Conservation (phyloP, 2,329 filamentous ascomycete genomes). For the Fusarium sp. region DNA sequence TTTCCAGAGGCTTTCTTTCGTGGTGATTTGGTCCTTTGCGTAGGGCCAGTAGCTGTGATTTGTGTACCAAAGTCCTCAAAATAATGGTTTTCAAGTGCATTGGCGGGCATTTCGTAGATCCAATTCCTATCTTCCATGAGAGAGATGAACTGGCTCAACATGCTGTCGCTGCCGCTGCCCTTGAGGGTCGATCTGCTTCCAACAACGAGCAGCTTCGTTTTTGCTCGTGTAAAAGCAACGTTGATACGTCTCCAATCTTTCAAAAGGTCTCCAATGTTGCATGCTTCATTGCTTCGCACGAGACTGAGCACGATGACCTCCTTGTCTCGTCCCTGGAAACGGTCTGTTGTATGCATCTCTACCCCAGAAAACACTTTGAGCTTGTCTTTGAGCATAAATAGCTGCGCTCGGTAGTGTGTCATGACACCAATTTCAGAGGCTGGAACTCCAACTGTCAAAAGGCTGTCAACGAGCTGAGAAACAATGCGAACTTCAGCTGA, state of each 20-base stretch:
- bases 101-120: conserved; percentile 77
- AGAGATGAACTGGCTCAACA: conserved; percentile 79
- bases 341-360: conserved; percentile 97
- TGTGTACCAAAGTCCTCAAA: conserved; percentile 71
- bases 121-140: conserved; percentile 84
- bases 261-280: conserved; percentile 88
- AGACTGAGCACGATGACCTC: conserved; percentile 89
- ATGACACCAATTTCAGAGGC: conserved; percentile 89
- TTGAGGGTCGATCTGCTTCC: conserved; percentile 85
- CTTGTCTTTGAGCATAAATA: conserved; percentile 81
- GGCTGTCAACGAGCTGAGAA: conserved; percentile 80
- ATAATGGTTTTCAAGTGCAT: conserved; percentile 73
- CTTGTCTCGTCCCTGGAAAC: conserved; percentile 96
- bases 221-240: conserved; percentile 92
- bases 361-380: conserved; percentile 72
- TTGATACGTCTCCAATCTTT: conserved; percentile 95
- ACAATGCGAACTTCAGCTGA: conserved; percentile 82
- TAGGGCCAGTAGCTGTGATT: conserved; percentile 50
- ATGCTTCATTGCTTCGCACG: conserved; percentile 85
- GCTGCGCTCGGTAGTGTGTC: conserved; percentile 94
- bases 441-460: conserved; percentile 80
- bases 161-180: conserved; percentile 75
- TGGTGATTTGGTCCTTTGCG: conserved; percentile 45
- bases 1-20: conserved; percentile 51
- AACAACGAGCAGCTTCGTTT: conserved; percentile 89